phyloP scores from a whole-genome alignment of 1,284 basidiomycete genomes.

The Puccinia hordei region DNA sequence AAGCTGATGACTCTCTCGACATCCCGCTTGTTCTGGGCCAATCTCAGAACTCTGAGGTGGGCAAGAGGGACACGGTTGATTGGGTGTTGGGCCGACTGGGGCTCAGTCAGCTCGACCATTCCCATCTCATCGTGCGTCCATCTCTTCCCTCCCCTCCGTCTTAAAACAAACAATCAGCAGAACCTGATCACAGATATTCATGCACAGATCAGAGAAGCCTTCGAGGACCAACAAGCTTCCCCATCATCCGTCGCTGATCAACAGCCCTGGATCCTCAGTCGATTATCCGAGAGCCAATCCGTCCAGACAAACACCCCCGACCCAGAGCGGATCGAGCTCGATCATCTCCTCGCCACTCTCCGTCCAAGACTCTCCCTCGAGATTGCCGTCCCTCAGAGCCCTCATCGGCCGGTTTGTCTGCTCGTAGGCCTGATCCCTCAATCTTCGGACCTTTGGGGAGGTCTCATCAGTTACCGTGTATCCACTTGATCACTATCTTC shows the following conservation, averaged over 20 bases:
- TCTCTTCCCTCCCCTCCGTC: not conserved
- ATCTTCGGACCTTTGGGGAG: not conserved
- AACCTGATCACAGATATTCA: not conserved
- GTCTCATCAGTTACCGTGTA: slow-evolving; percentile 17
- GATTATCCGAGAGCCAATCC: not conserved
- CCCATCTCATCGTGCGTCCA: not conserved
- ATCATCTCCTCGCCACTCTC: not conserved
- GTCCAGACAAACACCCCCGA: not conserved
- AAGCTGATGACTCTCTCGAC: slow-evolving; percentile 29
- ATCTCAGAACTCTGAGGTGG: not conserved
- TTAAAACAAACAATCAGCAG: no score
- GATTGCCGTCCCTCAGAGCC: not conserved
- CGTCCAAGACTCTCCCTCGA: not conserved
- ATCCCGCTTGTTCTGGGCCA: slow-evolving; percentile 15
- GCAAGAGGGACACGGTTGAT: not conserved
- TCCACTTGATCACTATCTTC: not conserved
- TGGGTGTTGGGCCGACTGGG: not conserved
- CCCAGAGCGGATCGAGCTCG: not conserved
- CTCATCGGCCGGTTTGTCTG: not conserved
- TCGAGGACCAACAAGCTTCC: not conserved
- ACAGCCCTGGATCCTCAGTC: not conserved
- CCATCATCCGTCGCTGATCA: no score
- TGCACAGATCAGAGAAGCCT: not conserved
- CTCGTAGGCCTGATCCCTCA: not conserved
- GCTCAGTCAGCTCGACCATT: not conserved